A percentile compares a stretch with the other conserved stretches of the same genome.
phyloP scores from a whole-genome alignment of 108 stramenopile species.

The Cyclotella atomus region DNA sequence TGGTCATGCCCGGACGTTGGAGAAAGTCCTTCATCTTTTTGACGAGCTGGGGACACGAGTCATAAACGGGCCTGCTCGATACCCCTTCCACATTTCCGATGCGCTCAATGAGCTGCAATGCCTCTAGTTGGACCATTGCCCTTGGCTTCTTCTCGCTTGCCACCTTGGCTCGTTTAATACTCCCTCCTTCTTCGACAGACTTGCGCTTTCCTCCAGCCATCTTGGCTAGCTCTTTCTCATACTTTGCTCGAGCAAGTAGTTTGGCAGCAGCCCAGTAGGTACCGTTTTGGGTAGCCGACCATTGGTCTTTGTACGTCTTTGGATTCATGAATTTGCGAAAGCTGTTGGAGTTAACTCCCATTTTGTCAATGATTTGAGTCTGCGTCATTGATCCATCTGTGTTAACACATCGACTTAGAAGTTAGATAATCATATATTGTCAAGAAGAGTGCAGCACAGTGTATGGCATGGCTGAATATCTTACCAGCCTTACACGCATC shows the following conservation, averaged over 20 bases:
- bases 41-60: conserved; percentile 43
- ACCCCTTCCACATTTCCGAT: conserved; percentile 34
- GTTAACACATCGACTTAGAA: no score
- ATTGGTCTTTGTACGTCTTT: conserved; percentile 43
- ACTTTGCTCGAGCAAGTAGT: conserved; percentile 23
- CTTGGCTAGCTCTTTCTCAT: conserved; percentile 22
- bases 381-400: conserved; percentile 32
- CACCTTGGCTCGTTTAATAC: not conserved
- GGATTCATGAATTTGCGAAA: conserved; percentile 52
- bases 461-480: not conserved
- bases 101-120: conserved; percentile 11
- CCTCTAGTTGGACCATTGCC: conserved; percentile 14
- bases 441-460: not conserved
- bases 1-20: conserved; percentile 34
- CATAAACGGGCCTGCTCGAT: conserved; percentile 19
- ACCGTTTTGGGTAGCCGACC: conserved; percentile 25
- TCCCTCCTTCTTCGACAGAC: not conserved
- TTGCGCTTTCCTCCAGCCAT: conserved; percentile 30
- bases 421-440: not conserved
- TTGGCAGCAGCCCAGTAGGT: conserved; percentile 49
- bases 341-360: conserved; percentile 42
- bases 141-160: not conserved
- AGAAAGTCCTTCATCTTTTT: conserved; percentile 44
- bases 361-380: conserved; percentile 31
- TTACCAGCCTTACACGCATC: conserved; percentile 36